Base-by-base conservation (phyloP, 2,329 filamentous ascomycete species). In the Berkeleyomyces basicola region DNA sequence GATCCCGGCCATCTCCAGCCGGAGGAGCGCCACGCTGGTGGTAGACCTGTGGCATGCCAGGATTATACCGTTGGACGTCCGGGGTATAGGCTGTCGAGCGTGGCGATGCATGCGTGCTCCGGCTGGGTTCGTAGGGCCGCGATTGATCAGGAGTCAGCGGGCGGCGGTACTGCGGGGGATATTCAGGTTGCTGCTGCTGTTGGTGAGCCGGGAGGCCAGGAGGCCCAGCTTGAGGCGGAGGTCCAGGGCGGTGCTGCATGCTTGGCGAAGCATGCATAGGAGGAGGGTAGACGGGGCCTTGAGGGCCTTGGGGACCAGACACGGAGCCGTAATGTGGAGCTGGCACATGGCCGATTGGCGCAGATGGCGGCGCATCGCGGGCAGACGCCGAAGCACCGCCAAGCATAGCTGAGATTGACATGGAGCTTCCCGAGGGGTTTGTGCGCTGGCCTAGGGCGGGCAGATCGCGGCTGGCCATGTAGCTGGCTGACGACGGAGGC, bases 61-160 rank as follows among this genome's bases (percentile, higher is more conserved):
- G 7, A 39, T 14, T 37, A 67, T 82, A 85, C 65, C 81, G 78
- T 65, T 79, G 78, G 16, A 79, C 70, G 66, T 84, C 82, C 36
- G 81, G 82, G 0, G 82, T 83, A 2, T 80, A 81, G 46, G 75
- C 71, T 61, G 73, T 74, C 3, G 49, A 55, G 67, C 78, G 74
- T 4, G 79, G 79, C 11, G 80, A 81, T 3, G 74, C 76, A 14
- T 75, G 76, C 2, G 74, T 69, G 65, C 73, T 72, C 33, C 73
- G 74, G 68, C 79, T 74, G 46, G 73, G 74, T 65, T 76, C 77
- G 73, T 82, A 82, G 62, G 75, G 74, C 68, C 81, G 78, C 57
- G 79, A 76, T 65, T 84, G 83, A 53, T 90, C 86, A n/a, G 87
- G 87, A 0, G 86, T 90, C 64, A 87, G 83, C 2, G 86, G 86